Evolutionary conservation across 1,284 basidiomycete species (phyloP).

Genomic region (Peniophora sp.): DNA sequence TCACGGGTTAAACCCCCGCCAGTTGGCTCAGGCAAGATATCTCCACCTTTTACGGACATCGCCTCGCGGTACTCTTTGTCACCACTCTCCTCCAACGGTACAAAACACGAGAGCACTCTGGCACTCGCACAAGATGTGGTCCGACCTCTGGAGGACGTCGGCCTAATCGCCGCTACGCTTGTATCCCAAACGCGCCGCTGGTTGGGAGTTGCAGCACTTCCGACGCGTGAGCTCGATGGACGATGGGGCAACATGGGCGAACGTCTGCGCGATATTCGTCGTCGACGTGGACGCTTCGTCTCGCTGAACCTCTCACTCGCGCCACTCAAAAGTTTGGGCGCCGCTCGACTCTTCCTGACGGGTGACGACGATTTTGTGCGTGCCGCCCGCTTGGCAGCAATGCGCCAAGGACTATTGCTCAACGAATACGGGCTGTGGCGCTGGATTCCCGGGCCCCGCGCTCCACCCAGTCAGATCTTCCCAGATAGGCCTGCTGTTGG

Average conservation of each 20-base stretch:
- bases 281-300: constrained; percentile 7
- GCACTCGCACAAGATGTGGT: constrained; percentile 9
- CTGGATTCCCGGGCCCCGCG: constrained; percentile 6
- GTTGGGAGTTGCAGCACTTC: constrained; percentile 8
- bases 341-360: constrained; percentile 19
- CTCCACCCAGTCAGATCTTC: not conserved
- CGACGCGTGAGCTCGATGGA: not conserved
- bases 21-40: constrained; percentile 3
- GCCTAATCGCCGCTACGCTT: constrained; percentile 4
- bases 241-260: constrained; percentile 10
- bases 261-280: constrained; percentile 8
- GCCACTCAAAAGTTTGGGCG: constrained; percentile 16
- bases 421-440: constrained; percentile 25
- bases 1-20: not conserved
- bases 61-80: too few relatives aligned
- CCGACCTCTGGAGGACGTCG: constrained; percentile 7
- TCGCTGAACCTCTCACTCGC: constrained; percentile 13
- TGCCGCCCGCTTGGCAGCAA: constrained; percentile 13
- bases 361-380: constrained; percentile 20
- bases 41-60: constrained; percentile 7
- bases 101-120: constrained; percentile 2
- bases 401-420: constrained; percentile 14
- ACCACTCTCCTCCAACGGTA: too few relatives aligned
- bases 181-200: not conserved
- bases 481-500: not conserved